Evolutionary conservation across 345 rosid genomes (phyloP), one percentile per base, ranked within the genome.

Genomic region (Bruguiera sexangula): DNA sequence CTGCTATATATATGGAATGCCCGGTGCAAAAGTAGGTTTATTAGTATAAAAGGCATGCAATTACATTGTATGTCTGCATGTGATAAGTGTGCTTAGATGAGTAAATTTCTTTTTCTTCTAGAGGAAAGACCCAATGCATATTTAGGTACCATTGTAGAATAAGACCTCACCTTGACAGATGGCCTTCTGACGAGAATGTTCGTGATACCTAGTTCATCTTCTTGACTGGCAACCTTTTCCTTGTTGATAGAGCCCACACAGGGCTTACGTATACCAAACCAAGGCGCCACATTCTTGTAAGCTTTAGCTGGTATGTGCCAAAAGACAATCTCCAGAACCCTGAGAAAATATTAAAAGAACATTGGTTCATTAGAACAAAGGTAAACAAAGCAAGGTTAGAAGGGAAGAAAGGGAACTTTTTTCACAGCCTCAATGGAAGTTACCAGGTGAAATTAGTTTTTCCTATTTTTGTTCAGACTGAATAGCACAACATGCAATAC

Each of bases 221-320:
- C 88, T 83, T 92, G 97, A 82, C 93, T 63, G 75, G 89, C 92
- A 66, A 89, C 92, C 27, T 32, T 79, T 75, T 90, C 96, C 78
- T 73, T 84, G 84, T 92, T 95, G 50, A 92, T 88, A 32, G 96
- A 89, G 50, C 99, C 97, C 0, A 88, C 91, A 19, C 96, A 95
- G 63, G 96, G 96, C 77, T 76, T 82, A 65, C 37, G 63, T 57
- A 95, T 75, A 73, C 79, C 53, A 30, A 75, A 70, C 80, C 5
- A 4, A 19, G 98, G 97, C 70, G 99, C 94, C 68, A 95, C 98
- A 63, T 82, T 77, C 76, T 81, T 68, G 72, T 78, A 92, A 72
- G 92, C 92, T 77, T 81, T 83, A 76, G 91, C 88, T 1, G 98
- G 99, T 83, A 92, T 84, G 51, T 95, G 99, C 98, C 96, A 95